Evolutionary conservation across 2,329 filamentous ascomycete genomes (phyloP).

Genomic region (Remersonia thermophila): DNA sequence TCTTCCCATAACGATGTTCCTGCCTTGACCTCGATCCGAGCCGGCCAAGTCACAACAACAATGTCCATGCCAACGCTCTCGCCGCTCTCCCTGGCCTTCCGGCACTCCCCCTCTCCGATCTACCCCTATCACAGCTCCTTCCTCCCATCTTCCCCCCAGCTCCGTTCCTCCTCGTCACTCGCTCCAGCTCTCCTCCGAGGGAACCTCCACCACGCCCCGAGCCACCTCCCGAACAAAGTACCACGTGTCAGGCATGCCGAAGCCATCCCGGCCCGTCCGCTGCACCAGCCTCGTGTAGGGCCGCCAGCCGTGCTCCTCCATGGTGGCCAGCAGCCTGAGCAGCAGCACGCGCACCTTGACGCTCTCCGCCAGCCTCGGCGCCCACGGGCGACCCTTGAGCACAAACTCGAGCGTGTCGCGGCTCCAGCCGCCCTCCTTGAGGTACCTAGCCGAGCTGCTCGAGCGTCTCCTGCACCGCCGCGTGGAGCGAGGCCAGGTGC

Average conservation of each 20-base stretch:
- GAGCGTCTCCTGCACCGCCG: conserved; percentile 7
- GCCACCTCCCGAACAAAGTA: conserved; percentile 13
- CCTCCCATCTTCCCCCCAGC: no score
- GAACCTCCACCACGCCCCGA: not conserved
- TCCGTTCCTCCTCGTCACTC: not conserved
- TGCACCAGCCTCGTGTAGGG: conserved; percentile 10
- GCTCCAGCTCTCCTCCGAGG: not conserved
- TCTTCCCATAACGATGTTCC: no score
- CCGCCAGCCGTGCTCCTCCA: conserved; percentile 14
- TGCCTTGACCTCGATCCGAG: no score
- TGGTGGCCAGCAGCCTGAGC: conserved; percentile 12
- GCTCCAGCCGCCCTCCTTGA: conserved; percentile 11
- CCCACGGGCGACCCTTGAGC: conserved; percentile 14
- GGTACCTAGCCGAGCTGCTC: conserved; percentile 5
- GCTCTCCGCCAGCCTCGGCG: conserved; percentile 5
- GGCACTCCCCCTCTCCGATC: no score
- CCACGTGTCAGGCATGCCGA: conserved; percentile 14
- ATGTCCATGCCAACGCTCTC: no score
- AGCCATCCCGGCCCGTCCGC: conserved; percentile 11
- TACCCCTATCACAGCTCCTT: no score
- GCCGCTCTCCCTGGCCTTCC: no score
- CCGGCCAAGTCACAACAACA: no score
- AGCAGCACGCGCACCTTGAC: conserved; percentile 12
- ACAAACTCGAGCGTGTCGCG: conserved; percentile 15
- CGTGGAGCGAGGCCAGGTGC: conserved; percentile 7